phyloP scores from a whole-genome alignment of 2,329 filamentous ascomycete genomes.

The Tolypocladium guangdongense region DNA sequence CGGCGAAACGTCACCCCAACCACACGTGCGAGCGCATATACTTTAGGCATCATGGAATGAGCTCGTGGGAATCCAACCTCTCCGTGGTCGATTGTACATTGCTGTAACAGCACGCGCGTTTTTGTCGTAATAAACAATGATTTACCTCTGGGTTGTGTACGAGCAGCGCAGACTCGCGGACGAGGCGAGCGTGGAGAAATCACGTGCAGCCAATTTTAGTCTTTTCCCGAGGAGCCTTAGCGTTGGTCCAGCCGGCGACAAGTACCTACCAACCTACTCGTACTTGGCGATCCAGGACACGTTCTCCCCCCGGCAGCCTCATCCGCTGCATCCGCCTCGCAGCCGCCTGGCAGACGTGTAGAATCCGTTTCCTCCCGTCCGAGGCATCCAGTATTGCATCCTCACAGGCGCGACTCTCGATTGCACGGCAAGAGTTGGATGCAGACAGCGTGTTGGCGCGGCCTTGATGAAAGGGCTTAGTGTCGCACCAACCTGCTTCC shows the following conservation, averaged over 20 bases:
- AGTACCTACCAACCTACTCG: slow-evolving; percentile 10
- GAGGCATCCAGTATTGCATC: slow-evolving; percentile 4
- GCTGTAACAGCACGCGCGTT: not conserved
- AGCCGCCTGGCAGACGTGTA: slow-evolving; percentile 10
- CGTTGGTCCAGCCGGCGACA: slow-evolving; percentile 14
- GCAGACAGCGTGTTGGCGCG: slow-evolving; percentile 18
- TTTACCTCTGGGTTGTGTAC: no score
- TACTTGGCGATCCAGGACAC: slow-evolving; percentile 25
- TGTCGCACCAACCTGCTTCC: slow-evolving; percentile 27
- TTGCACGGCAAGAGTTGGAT: slow-evolving; percentile 21
- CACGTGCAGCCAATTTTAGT: slow-evolving; percentile 21
- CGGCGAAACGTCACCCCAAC: not conserved
- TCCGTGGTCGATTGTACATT: not conserved
- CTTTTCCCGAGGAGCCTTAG: slow-evolving; percentile 18
- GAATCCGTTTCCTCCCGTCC: not conserved
- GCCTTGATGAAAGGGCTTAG: slow-evolving; percentile 26
- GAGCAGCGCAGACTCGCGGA: no score
- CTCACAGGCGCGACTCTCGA: slow-evolving; percentile 11
- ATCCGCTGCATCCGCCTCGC: slow-evolving; percentile 16
- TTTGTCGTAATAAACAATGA: not conserved
- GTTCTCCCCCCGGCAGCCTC: slow-evolving; percentile 23
- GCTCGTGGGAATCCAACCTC: not conserved
- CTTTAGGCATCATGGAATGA: not conserved
- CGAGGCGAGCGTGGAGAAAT: slow-evolving; percentile 5
- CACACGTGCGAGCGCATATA: not conserved